Evolutionary conservation across 169 alveolate species (phyloP).

Genomic region (Eimeria tenella): DNA sequence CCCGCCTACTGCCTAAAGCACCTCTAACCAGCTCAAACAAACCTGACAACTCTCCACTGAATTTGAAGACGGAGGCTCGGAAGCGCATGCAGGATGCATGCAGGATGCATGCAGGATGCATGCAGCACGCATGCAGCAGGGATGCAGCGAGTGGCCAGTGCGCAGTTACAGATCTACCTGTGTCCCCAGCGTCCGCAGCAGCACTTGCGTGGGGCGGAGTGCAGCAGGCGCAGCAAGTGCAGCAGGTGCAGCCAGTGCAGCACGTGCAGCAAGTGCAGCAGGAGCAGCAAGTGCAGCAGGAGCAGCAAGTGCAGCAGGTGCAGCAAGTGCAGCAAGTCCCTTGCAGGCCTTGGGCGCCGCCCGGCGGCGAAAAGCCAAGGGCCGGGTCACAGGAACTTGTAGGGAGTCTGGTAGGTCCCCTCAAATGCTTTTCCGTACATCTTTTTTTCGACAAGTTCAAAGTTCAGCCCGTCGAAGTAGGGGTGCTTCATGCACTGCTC

Average conservation of each 20-base stretch:
- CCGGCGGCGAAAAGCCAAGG: no score
- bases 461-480: conserved; percentile 55
- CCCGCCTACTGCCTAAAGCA: background rate
- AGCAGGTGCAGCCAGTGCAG: background rate
- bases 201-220: background rate
- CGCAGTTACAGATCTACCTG: background rate
- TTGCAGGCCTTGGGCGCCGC: no score
- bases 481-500: conserved; percentile 59
- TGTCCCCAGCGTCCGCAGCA: background rate
- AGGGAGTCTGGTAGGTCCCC: conserved; percentile 55
- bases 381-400: conserved; percentile 32
- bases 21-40: conserved; percentile 20
- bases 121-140: background rate
- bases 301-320: background rate
- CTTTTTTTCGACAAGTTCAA: conserved; percentile 14
- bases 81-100: background rate
- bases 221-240: conserved; percentile 4
- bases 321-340: background rate
- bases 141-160: background rate
- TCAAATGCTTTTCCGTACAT: conserved; percentile 61
- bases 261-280: background rate
- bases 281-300: background rate
- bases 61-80: background rate
- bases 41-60: conserved; percentile 33
- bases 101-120: background rate